Conservation (phyloP, 441 rosid genomes). For the Corymbia calophylla region DNA sequence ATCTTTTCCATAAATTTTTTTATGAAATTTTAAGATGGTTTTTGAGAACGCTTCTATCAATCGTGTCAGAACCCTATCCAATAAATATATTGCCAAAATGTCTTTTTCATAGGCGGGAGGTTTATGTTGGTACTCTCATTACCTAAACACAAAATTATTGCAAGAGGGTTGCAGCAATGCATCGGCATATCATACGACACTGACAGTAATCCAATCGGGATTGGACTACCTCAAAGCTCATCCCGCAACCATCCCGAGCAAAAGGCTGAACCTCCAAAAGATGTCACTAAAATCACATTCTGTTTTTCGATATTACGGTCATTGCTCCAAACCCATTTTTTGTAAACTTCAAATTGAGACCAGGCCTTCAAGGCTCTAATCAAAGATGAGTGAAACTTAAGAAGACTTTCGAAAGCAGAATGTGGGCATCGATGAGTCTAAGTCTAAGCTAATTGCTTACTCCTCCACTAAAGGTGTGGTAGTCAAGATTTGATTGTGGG, state of each 20-base stretch:
- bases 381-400: neutral
- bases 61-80: neutral
- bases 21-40: neutral
- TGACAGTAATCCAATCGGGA: rapidly evolving
- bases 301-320: neutral
- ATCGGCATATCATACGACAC: too few species aligned
- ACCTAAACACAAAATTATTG: neutral
- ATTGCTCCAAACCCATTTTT: neutral
- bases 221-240: neutral
- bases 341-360: neutral
- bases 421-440: neutral
- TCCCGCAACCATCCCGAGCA: neutral
- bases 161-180: rapidly evolving
- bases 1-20: neutral
- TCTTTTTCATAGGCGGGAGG: neutral
- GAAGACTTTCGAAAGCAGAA: neutral
- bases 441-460: neutral
- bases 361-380: too few species aligned
- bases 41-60: rapidly evolving
- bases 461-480: neutral
- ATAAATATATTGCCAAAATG: neutral
- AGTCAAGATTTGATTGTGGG: neutral
- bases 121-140: neutral
- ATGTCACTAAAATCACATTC: neutral
- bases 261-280: neutral